Conservation (phyloP, 192 early-diverging fungal genomes). For the Gonapodya sp. region DNA sequence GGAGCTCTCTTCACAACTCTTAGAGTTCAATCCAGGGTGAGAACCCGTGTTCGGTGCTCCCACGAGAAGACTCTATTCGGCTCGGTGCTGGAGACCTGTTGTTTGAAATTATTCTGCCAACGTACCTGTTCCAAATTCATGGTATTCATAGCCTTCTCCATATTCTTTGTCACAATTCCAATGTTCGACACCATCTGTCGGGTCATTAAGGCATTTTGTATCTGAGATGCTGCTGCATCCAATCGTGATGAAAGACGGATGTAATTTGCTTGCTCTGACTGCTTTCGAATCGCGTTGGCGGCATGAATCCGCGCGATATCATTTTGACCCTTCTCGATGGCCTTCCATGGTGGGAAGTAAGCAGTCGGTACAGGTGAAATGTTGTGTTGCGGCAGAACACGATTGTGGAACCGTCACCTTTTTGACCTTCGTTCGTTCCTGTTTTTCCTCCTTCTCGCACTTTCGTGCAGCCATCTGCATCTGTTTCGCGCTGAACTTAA, state of each 20-base stretch:
- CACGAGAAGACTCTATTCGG: too few relatives aligned
- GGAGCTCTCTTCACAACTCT: too few relatives aligned
- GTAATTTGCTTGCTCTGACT: conserved; percentile 86
- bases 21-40: too few relatives aligned
- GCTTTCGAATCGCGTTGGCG: conserved; percentile 93
- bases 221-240: conserved; percentile 80
- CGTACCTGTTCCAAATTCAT: conserved; percentile 93
- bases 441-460: conserved; percentile 70
- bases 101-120: too few relatives aligned
- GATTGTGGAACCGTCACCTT: conserved; percentile 42
- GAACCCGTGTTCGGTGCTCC: too few relatives aligned
- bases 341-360: conserved; percentile 41
- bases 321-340: conserved; percentile 83
- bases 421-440: conserved; percentile 78
- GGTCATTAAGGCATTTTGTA: conserved; percentile 93
- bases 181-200: conserved; percentile 75
- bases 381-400: background rate
- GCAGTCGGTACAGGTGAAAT: background rate
- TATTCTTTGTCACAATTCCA: conserved; percentile 69
- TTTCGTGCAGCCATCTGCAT: conserved; percentile 76
- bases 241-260: conserved; percentile 79
- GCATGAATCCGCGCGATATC: conserved; percentile 92
- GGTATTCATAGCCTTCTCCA: conserved; percentile 86
- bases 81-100: too few relatives aligned
- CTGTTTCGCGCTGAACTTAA: conserved; percentile 80